Base-by-base conservation (phyloP, 148 eudicot genomes). In the Silene latifolia region DNA sequence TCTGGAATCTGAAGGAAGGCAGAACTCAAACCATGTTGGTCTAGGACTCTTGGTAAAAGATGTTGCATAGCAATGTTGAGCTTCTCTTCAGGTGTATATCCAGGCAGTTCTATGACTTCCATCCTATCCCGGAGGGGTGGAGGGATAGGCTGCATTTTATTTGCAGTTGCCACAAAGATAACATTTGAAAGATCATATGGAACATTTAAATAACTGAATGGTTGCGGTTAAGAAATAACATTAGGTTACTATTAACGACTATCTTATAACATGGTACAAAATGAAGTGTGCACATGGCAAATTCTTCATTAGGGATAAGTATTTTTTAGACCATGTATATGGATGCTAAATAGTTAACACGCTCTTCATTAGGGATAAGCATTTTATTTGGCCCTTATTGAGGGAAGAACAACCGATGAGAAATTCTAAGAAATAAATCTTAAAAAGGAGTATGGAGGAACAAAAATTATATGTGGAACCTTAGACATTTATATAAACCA, bases 1-100 rank as follows among this genome's bases (percentile, higher is more conserved):
- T 95, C 96, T 7, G 98, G 97, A 76, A 92, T 85, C 80, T 87
- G 96, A 80, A 95, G 90, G 80, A 86, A 89, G 67, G 88, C 97
- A 73, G 91, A 81, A 77, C 80, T 90, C 83, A 95, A 80, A 21
- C 98, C 98, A 85, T 95, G 98, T 83, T 95, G 97, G 83, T 95
- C 97, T 79, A 95, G 79, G 77, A 95, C 98, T 77, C 98, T 87
- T 61, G 98, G 98, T 72, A 92, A 84, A 48, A 95, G 87, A 82
- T 95, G 96, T 48, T 77, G 84, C 87, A 87, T 92, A 19, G 99
- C 98, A 77, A 96, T 96, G 76, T 77, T 86, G 63, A 90, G 91
- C 86, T 96, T 96, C 80, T 96, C 99, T 86, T 96, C 99, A 74
- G 98, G 94, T 71, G 99, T 96, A 83, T 96, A 96, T 32, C 99